Evolutionary conservation across 371 early-diverging fungal species (phyloP).

Genomic region (Apophysomyces trapeziformis): DNA sequence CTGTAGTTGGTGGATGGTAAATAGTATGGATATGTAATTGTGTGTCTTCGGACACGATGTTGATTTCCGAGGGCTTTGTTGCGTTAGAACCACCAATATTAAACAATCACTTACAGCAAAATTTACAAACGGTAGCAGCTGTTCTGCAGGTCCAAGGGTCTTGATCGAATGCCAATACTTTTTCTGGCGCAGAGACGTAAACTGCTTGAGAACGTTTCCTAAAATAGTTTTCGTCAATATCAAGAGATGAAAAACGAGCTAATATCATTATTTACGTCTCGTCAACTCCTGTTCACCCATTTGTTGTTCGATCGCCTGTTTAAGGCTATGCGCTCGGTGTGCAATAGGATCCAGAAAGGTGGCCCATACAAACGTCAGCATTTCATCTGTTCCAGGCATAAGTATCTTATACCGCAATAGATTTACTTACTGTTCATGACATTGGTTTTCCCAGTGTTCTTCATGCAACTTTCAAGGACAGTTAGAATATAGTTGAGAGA

Average conservation of each 20-base stretch:
- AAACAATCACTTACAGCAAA: slow-evolving; percentile 30
- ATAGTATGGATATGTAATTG: slow-evolving; percentile 30
- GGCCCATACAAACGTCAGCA: slow-evolving; percentile 48
- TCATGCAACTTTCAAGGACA: slow-evolving; percentile 42
- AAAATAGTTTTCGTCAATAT: background rate
- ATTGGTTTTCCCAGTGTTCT: slow-evolving; percentile 29
- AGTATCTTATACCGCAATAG: background rate
- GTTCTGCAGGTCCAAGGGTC: slow-evolving; percentile 47
- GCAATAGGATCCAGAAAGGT: slow-evolving; percentile 50
- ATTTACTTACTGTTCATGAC: slow-evolving; percentile 28
- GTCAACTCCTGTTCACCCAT: slow-evolving; percentile 29
- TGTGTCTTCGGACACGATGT: slow-evolving; percentile 33
- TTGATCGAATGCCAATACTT: slow-evolving; percentile 63
- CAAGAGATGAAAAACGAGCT: too few species aligned
- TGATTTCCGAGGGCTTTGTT: slow-evolving; percentile 29
- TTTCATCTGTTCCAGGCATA: slow-evolving; percentile 22
- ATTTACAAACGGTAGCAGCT: slow-evolving; percentile 53
- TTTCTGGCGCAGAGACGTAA: slow-evolving; percentile 50
- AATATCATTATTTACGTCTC: slow-evolving; percentile 26
- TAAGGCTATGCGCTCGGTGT: slow-evolving; percentile 35
- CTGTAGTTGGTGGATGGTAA: slow-evolving; percentile 41
- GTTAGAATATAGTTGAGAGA: slow-evolving; percentile 42
- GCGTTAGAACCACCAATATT: background rate
- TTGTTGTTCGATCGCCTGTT: slow-evolving; percentile 20
- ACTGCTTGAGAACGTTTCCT: slow-evolving; percentile 43